These are phyloP conservation scores for Begonia fuchsioides DNA, from an alignment of 306 rosid species.

Conservation along the genomic window DNA sequence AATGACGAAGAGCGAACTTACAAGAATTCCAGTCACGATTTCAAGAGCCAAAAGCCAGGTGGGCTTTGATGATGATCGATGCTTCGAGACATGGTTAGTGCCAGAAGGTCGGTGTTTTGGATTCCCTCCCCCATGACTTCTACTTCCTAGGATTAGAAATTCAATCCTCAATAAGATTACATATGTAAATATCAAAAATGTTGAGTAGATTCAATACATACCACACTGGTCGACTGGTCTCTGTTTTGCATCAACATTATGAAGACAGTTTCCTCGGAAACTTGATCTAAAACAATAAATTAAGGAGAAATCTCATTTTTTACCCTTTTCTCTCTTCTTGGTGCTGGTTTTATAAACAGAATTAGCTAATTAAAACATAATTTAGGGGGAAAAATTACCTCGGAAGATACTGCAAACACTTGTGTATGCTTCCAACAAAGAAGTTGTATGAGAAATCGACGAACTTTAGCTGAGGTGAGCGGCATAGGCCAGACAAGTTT, in stretches of 20 bases:
- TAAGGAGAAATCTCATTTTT: constrained; percentile 2
- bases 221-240: constrained; percentile 59
- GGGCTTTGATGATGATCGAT: constrained; percentile 49
- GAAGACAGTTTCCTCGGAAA: constrained; percentile 92
- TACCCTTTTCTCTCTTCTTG: too few species aligned
- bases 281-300: constrained; percentile 35
- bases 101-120: constrained; percentile 20
- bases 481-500: constrained; percentile 59
- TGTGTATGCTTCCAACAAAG: constrained; percentile 75
- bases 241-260: constrained; percentile 40
- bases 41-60: constrained; percentile 79
- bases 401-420: constrained; percentile 77
- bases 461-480: constrained; percentile 38
- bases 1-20: constrained; percentile 50
- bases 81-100: constrained; percentile 21
- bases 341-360: too few species aligned
- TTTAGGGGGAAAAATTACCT: constrained; percentile 26
- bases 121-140: constrained; percentile 32
- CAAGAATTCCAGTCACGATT: constrained; percentile 63
- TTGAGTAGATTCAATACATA: constrained; percentile 17
- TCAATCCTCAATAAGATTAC: too few species aligned
- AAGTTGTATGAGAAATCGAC: constrained; percentile 87
- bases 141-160: not conserved
- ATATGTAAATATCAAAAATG: not conserved
- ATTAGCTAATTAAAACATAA: too few species aligned